Evolutionary conservation across 1,139 yeast species (phyloP).

Genomic region (Kurtzmaniella quercitrusa): DNA sequence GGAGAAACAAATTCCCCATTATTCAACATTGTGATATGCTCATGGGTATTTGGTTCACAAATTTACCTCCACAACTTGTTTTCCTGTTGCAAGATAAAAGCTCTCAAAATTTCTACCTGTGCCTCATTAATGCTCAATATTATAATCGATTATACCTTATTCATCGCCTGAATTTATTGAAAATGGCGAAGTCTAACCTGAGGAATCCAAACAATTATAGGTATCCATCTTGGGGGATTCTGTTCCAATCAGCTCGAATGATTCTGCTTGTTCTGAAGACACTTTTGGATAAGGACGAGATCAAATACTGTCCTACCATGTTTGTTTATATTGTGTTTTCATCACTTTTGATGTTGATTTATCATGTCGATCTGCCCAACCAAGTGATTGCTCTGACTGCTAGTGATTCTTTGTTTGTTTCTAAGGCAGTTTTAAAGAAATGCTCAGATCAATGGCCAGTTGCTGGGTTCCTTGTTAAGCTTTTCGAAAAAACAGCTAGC

Average conservation of each 20-base stretch:
- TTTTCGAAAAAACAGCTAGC: slow-evolving; percentile 45
- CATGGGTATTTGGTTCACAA: slow-evolving; percentile 75
- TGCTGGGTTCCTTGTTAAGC: slow-evolving; percentile 37
- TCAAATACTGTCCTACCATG: slow-evolving; percentile 53
- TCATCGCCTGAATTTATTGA: slow-evolving; percentile 65
- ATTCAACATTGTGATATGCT: slow-evolving; percentile 73
- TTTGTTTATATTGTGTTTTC: slow-evolving; percentile 58
- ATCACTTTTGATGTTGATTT: slow-evolving; percentile 69
- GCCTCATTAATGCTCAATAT: slow-evolving; percentile 66
- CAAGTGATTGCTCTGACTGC: slow-evolving; percentile 58
- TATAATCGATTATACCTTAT: slow-evolving; percentile 68
- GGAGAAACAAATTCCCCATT: slow-evolving; percentile 49
- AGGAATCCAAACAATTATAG: slow-evolving; percentile 47
- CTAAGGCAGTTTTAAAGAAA: slow-evolving; percentile 49
- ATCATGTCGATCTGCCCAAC: slow-evolving; percentile 65
- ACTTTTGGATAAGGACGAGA: slow-evolving; percentile 47
- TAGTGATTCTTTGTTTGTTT: slow-evolving; percentile 49
- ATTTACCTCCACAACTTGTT: slow-evolving; percentile 60
- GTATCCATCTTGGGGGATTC: slow-evolving; percentile 80
- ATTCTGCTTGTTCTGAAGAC: slow-evolving; percentile 64
- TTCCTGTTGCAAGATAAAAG: slow-evolving; percentile 55
- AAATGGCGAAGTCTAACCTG: slow-evolving; percentile 42
- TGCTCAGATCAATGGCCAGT: slow-evolving; percentile 45
- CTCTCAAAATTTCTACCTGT: slow-evolving; percentile 54
- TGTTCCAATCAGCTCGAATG: slow-evolving; percentile 83